Base-by-base conservation (phyloP, 148 eudicot genomes). In the Vaccinium myrtillus region DNA sequence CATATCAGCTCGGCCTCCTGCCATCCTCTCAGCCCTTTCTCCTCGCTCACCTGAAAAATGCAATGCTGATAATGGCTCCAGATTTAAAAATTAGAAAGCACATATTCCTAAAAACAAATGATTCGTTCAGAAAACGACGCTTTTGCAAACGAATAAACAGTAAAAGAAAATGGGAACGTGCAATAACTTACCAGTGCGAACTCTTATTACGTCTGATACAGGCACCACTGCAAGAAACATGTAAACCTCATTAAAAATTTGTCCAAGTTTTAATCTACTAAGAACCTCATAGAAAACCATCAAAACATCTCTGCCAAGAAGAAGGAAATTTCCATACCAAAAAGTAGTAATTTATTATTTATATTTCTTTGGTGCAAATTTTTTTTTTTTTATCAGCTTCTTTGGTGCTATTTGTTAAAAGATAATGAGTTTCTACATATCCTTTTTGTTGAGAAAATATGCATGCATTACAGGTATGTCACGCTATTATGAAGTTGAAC, bases 21-120 rank as follows among this genome's bases (percentile, higher is more conserved):
- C 79, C 98, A 95, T 95, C 89, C 98, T 92, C 88, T 94, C 98
- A 12, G 95, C 98, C 83, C 89, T 55, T 75, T 91, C 93, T 85
- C 94, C 97, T 7, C 98, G 89, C 87, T 95, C 97, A 82, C 97
- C 98, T 95, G 86, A 82, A 78, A 75, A 61, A 69, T 9, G 69
- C 81, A 69, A 53, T 46, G 63, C 32, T 77, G 39, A 55, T 67
- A 5, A 56, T 78, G 16, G 13, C 46, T 69, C 36, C 74, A 69
- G 74, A 69, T 30, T 78, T 30, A 27, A 43, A 43, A 14, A 43
- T 53, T 14, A 14, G 19, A 78, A 9, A 5, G 54, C 5, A 78
- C 2, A 36, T n/a, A 46, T 75, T 75, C 6, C 78, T 46, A 46
- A 18, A 75, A 75, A 10, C 9, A 46, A 6, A 27, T 19, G 78